Evolutionary conservation across 2,329 filamentous ascomycete genomes (phyloP).

Genomic region (Stagonosporopsis vannaccii): DNA sequence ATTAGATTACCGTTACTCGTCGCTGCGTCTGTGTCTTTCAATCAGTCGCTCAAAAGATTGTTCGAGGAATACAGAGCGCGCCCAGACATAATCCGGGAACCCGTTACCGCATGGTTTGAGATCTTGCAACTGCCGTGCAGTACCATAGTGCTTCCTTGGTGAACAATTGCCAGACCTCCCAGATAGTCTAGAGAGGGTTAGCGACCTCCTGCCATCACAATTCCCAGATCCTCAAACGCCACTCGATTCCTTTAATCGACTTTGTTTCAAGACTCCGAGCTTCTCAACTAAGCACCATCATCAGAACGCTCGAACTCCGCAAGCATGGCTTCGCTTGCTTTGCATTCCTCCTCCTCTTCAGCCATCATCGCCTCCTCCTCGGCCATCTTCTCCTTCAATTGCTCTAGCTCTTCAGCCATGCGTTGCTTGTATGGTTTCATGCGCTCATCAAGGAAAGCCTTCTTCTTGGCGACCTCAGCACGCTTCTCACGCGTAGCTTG

Average conservation of each 20-base stretch:
- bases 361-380: constrained; percentile 24
- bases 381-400: constrained; percentile 24
- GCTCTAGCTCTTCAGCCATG: constrained; percentile 33
- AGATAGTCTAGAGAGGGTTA: not conserved
- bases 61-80: not conserved
- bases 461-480: constrained; percentile 24
- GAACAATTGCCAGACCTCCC: not conserved
- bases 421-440: constrained; percentile 27
- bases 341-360: constrained; percentile 27
- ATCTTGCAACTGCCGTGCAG: not conserved
- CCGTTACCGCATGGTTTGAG: not conserved
- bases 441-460: constrained; percentile 22
- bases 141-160: not conserved
- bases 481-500: constrained; percentile 24
- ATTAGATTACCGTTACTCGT: not conserved
- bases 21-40: not conserved
- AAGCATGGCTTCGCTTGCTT: constrained; percentile 25
- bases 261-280: not conserved
- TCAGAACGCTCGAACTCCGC: constrained; percentile 25
- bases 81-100: not conserved
- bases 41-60: not conserved
- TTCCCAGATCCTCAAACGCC: not conserved
- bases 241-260: too few species aligned
- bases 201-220: not conserved
- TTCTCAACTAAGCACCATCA: not conserved